Conservation (phyloP, 2,329 filamentous ascomycete species). For the Reticulascus tulasneorum region DNA sequence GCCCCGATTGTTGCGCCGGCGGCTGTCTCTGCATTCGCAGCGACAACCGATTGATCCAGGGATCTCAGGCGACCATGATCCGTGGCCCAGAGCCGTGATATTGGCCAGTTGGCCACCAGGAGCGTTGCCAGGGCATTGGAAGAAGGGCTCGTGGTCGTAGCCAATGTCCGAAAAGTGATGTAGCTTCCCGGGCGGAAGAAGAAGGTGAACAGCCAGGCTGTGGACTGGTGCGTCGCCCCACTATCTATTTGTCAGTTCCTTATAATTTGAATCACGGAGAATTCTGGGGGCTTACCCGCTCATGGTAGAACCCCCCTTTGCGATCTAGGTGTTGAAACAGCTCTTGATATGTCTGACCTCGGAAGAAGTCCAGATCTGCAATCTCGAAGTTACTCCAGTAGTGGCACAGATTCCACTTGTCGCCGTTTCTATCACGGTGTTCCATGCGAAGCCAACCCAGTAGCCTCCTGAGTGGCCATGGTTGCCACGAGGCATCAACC, state of each 20-base stretch:
- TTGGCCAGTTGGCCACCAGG: slow-evolving; percentile 29
- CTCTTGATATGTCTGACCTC: slow-evolving; percentile 33
- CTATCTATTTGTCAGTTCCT: slow-evolving; percentile 16
- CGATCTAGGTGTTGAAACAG: slow-evolving; percentile 36
- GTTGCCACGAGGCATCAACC: slow-evolving; percentile 35
- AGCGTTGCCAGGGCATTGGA: slow-evolving; percentile 31
- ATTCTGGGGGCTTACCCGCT: slow-evolving; percentile 28
- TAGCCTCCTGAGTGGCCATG: slow-evolving; percentile 35
- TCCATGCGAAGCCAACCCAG: slow-evolving; percentile 29
- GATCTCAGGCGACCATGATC: slow-evolving; percentile 22
- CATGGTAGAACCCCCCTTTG: slow-evolving; percentile 39
- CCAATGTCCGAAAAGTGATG: slow-evolving; percentile 42
- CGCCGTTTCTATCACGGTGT: slow-evolving; percentile 33
- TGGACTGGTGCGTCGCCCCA: slow-evolving; percentile 44
- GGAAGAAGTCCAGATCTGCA: slow-evolving; percentile 41
- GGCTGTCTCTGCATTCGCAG: slow-evolving; percentile 33
- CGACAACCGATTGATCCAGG: slow-evolving; percentile 35
- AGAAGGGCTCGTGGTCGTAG: slow-evolving; percentile 32
- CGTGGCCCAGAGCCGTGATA: slow-evolving; percentile 24
- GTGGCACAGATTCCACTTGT: slow-evolving; percentile 40
- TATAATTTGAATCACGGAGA: background rate
- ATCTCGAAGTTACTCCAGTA: slow-evolving; percentile 48
- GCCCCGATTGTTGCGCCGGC: slow-evolving; percentile 24
- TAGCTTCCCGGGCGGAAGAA: slow-evolving; percentile 32
- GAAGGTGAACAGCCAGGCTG: slow-evolving; percentile 37